Conservation (phyloP, 2,329 filamentous ascomycete genomes). For the Neopestalotiopsis sp. region DNA sequence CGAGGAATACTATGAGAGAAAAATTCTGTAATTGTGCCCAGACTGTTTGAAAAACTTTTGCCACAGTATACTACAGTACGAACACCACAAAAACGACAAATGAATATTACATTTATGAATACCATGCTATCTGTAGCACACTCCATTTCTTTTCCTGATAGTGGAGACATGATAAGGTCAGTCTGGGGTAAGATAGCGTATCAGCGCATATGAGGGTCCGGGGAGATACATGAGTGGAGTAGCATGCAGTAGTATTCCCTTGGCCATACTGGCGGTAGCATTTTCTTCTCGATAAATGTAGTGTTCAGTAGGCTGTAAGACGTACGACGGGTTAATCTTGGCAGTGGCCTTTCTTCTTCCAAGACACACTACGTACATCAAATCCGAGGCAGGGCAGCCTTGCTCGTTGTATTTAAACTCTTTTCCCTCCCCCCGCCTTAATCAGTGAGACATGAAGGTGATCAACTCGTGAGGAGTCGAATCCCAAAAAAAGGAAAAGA, state of each 20-base stretch:
- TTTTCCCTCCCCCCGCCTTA: not conserved
- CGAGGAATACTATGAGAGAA: not conserved
- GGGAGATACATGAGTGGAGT: conserved; percentile 6
- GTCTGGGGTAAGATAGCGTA: conserved; percentile 8
- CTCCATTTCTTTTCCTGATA: conserved; percentile 7
- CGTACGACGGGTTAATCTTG: not conserved
- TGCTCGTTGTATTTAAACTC: not conserved
- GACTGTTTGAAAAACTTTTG: not conserved
- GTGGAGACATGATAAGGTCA: conserved; percentile 6
- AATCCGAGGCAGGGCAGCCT: not conserved
- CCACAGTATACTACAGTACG: not conserved
- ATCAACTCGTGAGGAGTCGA: not conserved
- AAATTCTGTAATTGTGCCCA: not conserved
- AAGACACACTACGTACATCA: not conserved
- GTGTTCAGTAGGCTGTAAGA: not conserved
- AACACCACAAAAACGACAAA: conserved; percentile 8
- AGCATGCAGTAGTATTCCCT: too few relatives aligned
- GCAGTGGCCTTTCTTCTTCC: not conserved
- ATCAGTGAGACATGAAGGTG: not conserved
- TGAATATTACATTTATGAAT: conserved; percentile 11
- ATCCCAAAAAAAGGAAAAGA: not conserved
- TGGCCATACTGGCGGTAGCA: not conserved
- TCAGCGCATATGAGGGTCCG: not conserved
- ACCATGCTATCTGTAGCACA: not conserved
- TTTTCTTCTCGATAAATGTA: too few relatives aligned